Evolutionary conservation across 148 eudicot species (phyloP).

Genomic region (Arbutus unedo): DNA sequence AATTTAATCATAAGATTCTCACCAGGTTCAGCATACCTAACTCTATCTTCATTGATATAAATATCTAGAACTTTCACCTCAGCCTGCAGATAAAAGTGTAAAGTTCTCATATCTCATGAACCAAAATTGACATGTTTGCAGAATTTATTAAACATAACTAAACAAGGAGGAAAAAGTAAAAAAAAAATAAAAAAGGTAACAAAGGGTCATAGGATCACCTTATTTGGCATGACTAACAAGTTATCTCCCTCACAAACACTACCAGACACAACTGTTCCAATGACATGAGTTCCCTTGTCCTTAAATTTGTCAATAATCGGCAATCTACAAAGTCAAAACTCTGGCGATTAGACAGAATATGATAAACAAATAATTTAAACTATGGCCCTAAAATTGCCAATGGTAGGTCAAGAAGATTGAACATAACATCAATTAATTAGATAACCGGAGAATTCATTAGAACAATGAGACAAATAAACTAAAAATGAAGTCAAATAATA

Average conservation of each 20-base stretch:
- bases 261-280: conserved; percentile 93
- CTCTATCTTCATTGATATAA: conserved; percentile 71
- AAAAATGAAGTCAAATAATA: not conserved
- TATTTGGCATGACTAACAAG: conserved; percentile 84
- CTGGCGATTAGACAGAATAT: not conserved
- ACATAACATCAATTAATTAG: not conserved
- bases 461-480: not conserved
- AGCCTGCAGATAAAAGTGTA: conserved; percentile 42
- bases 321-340: conserved; percentile 42
- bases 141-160: not conserved
- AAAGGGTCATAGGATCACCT: conserved; percentile 31
- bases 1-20: conserved; percentile 79
- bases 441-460: not conserved
- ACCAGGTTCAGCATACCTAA: conserved; percentile 76
- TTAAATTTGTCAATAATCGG: conserved; percentile 83
- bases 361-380: not conserved
- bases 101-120: no score
- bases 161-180: no score
- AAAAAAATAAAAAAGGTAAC: not conserved
- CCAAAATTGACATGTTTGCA: not conserved
- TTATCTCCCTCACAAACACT: conserved; percentile 73
- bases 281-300: conserved; percentile 85
- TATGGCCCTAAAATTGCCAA: not conserved
- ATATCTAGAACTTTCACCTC: conserved; percentile 76
- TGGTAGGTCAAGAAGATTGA: not conserved